phyloP scores from a whole-genome alignment of 1,284 basidiomycete genomes.

The Heterobasidion occidentale region DNA sequence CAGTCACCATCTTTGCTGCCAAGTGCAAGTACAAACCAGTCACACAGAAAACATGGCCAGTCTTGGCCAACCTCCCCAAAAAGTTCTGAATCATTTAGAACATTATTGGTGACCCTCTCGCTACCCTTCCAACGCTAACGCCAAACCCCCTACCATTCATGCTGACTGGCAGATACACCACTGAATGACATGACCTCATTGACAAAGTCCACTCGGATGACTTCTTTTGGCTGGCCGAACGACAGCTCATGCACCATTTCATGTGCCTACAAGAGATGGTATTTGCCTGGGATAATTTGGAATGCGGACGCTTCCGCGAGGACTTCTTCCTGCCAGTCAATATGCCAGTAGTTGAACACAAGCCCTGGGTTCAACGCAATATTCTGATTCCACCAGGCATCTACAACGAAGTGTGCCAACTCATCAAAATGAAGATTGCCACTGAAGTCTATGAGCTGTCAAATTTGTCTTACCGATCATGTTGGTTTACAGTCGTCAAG shows the following conservation, averaged over 20 bases:
- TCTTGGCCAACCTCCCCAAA: background rate
- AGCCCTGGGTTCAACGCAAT: background rate
- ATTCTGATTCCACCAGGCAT: background rate
- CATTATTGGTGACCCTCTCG: background rate
- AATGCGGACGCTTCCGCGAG: background rate
- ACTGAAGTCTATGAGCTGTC: background rate
- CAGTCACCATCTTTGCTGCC: background rate
- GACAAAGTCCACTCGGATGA: background rate
- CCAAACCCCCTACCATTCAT: background rate
- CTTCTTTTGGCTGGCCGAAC: constrained; percentile 4
- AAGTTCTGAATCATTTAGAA: background rate
- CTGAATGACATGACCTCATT: background rate
- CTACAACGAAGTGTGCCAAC: background rate
- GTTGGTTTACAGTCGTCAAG: background rate
- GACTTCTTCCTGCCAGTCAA: background rate
- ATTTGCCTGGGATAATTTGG: background rate
- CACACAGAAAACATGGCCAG: background rate
- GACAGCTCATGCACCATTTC: background rate
- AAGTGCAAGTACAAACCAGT: background rate
- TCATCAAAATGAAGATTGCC: background rate
- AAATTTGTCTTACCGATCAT: background rate
- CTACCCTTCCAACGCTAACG: background rate
- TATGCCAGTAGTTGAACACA: background rate
- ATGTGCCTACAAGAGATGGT: background rate
- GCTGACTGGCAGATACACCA: background rate